A percentile compares a stretch with the other conserved stretches of the same genome.
Evolutionary conservation across 441 rosid genomes (phyloP).

Genomic region (Brassica balearica): DNA sequence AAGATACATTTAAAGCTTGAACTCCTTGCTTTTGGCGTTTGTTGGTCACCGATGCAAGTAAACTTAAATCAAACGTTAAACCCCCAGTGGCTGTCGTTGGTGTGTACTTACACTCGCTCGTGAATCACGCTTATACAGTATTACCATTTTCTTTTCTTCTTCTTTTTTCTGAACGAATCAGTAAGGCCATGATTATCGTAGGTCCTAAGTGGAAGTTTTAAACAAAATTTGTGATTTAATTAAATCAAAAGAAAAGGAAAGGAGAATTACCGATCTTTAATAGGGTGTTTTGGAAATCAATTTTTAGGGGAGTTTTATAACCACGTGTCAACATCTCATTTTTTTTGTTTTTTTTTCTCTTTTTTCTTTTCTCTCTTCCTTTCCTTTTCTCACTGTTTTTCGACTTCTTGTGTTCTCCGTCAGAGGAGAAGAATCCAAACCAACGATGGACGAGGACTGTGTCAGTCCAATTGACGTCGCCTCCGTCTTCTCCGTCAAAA

Average conservation of each 20-base stretch:
- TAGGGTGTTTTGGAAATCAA: not conserved
- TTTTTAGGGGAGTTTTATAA: not conserved
- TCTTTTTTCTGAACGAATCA: too few species aligned
- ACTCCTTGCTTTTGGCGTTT: constrained; percentile 3
- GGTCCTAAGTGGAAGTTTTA: not conserved
- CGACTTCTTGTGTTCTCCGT: too few species aligned
- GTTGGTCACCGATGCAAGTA: not conserved
- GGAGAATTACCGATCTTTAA: not conserved
- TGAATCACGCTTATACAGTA: not conserved
- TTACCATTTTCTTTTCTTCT: too few species aligned
- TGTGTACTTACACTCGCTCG: not conserved
- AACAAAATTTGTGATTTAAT: not conserved
- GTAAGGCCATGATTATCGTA: not conserved
- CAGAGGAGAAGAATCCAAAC: too few species aligned
- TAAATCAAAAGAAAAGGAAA: not conserved
- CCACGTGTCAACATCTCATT: not conserved
- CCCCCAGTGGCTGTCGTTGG: not conserved
- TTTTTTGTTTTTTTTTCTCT: too few species aligned
- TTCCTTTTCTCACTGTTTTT: too few species aligned
- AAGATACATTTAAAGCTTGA: not conserved
- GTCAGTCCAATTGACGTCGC: too few species aligned
- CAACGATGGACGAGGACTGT: too few species aligned
- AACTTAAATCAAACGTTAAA: not conserved
- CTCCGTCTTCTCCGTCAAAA: too few species aligned
- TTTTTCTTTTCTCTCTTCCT: too few species aligned